Evolutionary conservation across 768 basidiomycete species (phyloP).

Genomic region (Brasilioporus rufonigricans): DNA sequence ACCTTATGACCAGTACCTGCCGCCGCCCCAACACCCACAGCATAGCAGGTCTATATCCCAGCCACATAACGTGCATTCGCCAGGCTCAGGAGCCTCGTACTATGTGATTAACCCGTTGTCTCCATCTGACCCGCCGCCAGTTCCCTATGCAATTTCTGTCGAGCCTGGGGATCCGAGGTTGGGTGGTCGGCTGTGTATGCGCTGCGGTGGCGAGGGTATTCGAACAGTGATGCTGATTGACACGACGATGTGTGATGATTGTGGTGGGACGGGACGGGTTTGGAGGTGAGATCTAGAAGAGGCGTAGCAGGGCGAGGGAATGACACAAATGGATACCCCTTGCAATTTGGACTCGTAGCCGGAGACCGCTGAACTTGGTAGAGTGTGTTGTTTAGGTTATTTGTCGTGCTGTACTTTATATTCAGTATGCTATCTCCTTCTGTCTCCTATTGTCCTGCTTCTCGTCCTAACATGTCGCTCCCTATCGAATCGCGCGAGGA

Average conservation of each 20-base stretch:
- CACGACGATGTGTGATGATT: conserved; percentile 49
- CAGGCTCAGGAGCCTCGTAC: conserved; percentile 13
- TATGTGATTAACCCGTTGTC: conserved; percentile 27
- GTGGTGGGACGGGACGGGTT: conserved; percentile 63
- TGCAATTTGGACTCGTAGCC: background rate
- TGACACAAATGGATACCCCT: conserved; percentile 1
- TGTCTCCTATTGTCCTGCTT: no score
- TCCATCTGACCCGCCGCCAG: conserved; percentile 21
- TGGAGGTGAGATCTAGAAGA: conserved; percentile 27
- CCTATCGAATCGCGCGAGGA: conserved; percentile 43
- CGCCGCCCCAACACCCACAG: conserved; percentile 5
- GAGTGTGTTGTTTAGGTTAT: background rate
- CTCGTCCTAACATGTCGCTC: conserved; percentile 22
- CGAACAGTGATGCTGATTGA: conserved; percentile 56
- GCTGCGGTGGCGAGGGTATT: conserved; percentile 59
- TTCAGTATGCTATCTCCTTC: background rate
- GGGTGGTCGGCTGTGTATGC: conserved; percentile 64
- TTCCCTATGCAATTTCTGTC: conserved; percentile 46
- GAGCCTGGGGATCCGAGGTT: conserved; percentile 66
- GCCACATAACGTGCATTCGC: background rate
- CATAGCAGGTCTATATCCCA: conserved; percentile 23
- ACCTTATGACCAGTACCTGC: background rate
- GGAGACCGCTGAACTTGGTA: background rate
- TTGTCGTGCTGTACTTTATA: background rate
- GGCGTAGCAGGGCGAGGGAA: background rate